Evolutionary conservation across 208 protist species (phyloP).

Genomic region (Trichomonas gallinae): DNA sequence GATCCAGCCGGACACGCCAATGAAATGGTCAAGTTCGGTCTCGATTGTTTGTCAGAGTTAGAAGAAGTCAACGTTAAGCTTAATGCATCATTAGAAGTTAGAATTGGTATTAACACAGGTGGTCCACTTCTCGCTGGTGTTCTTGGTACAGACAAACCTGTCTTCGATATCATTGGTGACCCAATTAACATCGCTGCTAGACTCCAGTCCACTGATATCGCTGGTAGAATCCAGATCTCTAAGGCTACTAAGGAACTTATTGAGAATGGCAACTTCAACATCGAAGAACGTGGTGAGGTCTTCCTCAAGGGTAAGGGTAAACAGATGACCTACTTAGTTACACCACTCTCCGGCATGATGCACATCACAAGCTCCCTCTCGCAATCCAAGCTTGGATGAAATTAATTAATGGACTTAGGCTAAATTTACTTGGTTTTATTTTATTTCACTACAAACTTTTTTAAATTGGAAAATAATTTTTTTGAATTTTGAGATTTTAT

Average conservation of each 20-base stretch:
- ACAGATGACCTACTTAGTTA: not conserved
- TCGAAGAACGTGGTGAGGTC: not conserved
- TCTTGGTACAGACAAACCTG: not conserved
- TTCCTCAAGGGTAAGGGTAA: not conserved
- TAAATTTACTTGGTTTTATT: too few relatives aligned
- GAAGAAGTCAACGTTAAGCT: not conserved
- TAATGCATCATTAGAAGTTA: not conserved
- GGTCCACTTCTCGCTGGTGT: not conserved
- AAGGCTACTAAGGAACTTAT: not conserved
- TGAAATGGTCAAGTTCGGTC: not conserved
- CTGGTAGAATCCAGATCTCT: not conserved
- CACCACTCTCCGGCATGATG: not conserved
- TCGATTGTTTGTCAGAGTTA: not conserved
- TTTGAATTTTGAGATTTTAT: too few relatives aligned
- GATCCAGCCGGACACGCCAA: not conserved
- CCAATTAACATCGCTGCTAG: slow-evolving; percentile 3
- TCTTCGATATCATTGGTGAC: slow-evolving; percentile 21
- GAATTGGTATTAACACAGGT: not conserved
- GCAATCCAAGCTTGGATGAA: not conserved
- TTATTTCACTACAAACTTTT: too few relatives aligned
- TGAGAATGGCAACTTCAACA: not conserved
- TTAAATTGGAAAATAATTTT: too few relatives aligned
- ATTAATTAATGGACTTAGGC: too few relatives aligned
- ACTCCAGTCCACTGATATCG: not conserved
- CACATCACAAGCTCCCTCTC: not conserved